These are phyloP conservation scores for Kluyveromyces wickerhamii DNA, from an alignment of 805 yeast species.

Conservation along the genomic window DNA sequence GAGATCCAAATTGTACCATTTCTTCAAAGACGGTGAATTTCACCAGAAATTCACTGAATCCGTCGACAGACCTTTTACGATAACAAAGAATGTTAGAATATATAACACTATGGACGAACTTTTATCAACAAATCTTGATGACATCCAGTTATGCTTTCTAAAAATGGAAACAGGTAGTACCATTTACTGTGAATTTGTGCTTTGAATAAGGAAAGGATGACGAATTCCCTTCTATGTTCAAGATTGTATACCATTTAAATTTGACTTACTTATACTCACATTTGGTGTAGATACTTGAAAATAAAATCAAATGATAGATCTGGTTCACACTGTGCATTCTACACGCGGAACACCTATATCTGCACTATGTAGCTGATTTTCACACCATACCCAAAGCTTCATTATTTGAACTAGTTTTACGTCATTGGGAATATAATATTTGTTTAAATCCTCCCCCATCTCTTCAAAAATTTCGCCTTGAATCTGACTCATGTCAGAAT, in stretches of 20 bases:
- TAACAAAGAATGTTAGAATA: conserved; percentile 30
- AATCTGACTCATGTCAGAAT: conserved; percentile 2
- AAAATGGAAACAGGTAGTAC: conserved; percentile 48
- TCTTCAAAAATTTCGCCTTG: conserved; percentile 5
- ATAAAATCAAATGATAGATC: no score
- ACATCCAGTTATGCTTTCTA: conserved; percentile 40
- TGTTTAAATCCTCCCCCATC: conserved; percentile 2
- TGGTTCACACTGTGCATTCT: no score
- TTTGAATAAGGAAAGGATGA: no score
- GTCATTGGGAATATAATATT: conserved; percentile 13
- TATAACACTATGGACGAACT: conserved; percentile 29
- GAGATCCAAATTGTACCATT: conserved; percentile 45
- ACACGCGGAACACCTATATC: conserved; percentile 32
- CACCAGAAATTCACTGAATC: conserved; percentile 20
- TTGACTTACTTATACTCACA: no score
- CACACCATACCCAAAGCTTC: conserved; percentile 59
- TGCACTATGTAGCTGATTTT: conserved; percentile 39
- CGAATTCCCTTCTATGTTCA: no score
- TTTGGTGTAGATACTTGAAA: no score
- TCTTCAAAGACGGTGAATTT: conserved; percentile 41
- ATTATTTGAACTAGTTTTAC: conserved; percentile 44
- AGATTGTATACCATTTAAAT: no score
- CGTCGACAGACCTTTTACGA: conserved; percentile 16
- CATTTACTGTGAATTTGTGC: conserved; percentile 31
- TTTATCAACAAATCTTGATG: conserved; percentile 31